These are phyloP conservation scores for Mikania micrantha DNA, from an alignment of 129 eudicot species.

Conservation along the genomic window DNA sequence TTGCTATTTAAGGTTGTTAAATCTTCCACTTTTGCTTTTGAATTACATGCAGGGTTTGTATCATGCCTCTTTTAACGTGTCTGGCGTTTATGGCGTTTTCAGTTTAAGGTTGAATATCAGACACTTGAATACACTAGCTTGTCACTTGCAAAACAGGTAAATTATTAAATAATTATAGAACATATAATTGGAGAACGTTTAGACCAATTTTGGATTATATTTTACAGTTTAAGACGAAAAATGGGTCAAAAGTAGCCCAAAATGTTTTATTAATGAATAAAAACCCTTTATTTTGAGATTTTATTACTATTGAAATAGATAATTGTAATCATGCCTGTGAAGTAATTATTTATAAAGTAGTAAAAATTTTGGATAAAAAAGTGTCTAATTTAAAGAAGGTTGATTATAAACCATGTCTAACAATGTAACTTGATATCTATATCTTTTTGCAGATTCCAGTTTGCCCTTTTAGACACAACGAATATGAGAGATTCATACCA, in stretches of 20 bases:
- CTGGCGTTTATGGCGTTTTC: slow-evolving; percentile 98
- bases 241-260: not conserved
- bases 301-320: not conserved
- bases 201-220: not conserved
- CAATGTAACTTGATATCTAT: not conserved
- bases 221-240: not conserved
- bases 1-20: no score
- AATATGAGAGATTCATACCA: slow-evolving; percentile 78
- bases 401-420: not conserved
- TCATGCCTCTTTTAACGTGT: slow-evolving; percentile 76
- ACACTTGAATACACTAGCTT: slow-evolving; percentile 80
- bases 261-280: not conserved
- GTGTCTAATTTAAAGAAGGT: not conserved
- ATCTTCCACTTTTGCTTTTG: no score
- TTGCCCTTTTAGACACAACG: slow-evolving; percentile 83
- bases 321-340: not conserved
- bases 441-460: slow-evolving; percentile 31
- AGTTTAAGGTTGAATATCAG: slow-evolving; percentile 94
- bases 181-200: not conserved
- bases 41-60: slow-evolving; percentile 55
- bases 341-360: not conserved
- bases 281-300: not conserved
- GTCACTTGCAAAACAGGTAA: slow-evolving; percentile 53
- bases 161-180: not conserved
- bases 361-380: not conserved